A percentile compares a stretch with the other conserved stretches of the same genome.
Evolutionary conservation across 345 rosid species (phyloP).

Genomic region (Lenwebbia sp.): DNA sequence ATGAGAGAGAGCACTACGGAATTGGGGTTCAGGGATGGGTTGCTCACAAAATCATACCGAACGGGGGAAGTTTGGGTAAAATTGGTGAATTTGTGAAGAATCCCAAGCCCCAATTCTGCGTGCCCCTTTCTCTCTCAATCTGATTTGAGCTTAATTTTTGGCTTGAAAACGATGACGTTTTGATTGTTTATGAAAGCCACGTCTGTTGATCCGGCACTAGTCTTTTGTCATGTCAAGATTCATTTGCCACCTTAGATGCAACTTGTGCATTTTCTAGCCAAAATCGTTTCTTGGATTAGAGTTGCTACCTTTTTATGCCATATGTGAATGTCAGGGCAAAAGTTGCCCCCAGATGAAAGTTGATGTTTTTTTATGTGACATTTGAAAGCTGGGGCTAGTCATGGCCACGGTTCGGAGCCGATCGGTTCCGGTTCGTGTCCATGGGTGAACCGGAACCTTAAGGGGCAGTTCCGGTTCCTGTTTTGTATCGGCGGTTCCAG

Average conservation of each 20-base stretch:
- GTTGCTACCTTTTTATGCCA: background rate
- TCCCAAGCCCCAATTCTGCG: background rate
- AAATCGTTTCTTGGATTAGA: background rate
- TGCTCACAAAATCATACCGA: too few relatives aligned
- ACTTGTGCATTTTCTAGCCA: background rate
- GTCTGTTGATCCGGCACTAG: accelerated
- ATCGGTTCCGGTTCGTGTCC: too few relatives aligned
- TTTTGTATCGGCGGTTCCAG: too few relatives aligned
- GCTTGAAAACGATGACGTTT: accelerated
- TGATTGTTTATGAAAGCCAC: background rate
- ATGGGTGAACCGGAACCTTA: too few relatives aligned
- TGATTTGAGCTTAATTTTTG: background rate
- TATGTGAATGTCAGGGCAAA: background rate
- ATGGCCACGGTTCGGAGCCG: too few relatives aligned
- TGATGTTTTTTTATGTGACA: background rate
- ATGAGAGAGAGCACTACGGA: too few relatives aligned
- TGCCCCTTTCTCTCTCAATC: background rate
- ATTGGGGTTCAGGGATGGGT: too few relatives aligned
- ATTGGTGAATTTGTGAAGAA: background rate
- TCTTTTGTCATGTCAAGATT: background rate
- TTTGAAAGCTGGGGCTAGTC: background rate
- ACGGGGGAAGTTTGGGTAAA: too few relatives aligned
- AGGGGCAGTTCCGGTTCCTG: too few relatives aligned
- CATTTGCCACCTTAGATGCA: background rate
- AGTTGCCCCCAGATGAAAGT: background rate